phyloP scores from a whole-genome alignment of 176 grass and related monocot genomes.

The Melocanna baccifera region DNA sequence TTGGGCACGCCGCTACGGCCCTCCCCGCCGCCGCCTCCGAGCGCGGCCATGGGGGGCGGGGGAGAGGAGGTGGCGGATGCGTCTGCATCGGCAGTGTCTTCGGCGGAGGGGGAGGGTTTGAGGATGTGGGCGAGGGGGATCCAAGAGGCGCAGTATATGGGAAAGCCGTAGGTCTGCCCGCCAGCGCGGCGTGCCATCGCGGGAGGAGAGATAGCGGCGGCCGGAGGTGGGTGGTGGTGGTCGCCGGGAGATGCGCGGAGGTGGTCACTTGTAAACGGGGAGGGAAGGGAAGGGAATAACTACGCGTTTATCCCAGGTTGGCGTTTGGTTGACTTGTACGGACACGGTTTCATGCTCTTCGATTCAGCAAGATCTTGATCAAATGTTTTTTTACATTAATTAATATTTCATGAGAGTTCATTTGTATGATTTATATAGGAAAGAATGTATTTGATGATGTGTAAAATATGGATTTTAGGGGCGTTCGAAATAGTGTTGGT shows the following conservation, averaged over 20 bases:
- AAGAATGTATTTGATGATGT: too few species aligned
- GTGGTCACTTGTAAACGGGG: not conserved
- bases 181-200: conserved; percentile 40
- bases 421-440: too few species aligned
- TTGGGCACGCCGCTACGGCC: conserved; percentile 83
- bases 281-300: not conserved
- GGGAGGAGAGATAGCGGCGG: not conserved
- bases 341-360: not conserved
- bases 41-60: conserved; percentile 29
- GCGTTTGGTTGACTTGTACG: not conserved
- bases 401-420: too few species aligned
- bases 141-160: conserved; percentile 89
- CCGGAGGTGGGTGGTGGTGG: not conserved
- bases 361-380: too few species aligned
- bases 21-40: conserved; percentile 78
- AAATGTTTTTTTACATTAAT: too few species aligned
- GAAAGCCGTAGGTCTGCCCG: conserved; percentile 77
- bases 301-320: not conserved
- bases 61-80: not conserved
- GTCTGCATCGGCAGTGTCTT: not conserved
- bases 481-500: too few species aligned
- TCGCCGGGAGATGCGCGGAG: not conserved
- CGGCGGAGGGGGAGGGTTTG: conserved; percentile 9
- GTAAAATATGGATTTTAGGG: too few species aligned
- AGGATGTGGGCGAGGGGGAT: conserved; percentile 70